A percentile compares a stretch with the other conserved stretches of the same genome.
Evolutionary conservation across 2,329 filamentous ascomycete species (phyloP).

Genomic region (Monosporascus sp.): DNA sequence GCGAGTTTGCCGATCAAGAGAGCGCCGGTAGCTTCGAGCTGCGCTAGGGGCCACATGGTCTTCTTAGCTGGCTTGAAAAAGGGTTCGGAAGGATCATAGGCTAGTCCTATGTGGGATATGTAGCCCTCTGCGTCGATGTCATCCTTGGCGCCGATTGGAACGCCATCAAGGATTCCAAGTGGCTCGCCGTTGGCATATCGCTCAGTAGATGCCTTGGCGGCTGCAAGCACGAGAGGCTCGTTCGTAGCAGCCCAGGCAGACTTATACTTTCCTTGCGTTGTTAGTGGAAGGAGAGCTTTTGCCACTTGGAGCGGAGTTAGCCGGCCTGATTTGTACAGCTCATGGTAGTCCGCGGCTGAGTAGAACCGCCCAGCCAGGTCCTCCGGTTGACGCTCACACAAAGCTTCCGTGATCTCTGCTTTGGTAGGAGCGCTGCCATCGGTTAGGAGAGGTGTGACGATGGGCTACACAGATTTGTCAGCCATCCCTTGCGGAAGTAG

Average conservation of each 20-base stretch:
- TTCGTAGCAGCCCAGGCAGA: constrained; percentile 69
- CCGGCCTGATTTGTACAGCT: constrained; percentile 64
- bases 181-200: constrained; percentile 64
- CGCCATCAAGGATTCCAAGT: constrained; percentile 69
- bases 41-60: constrained; percentile 66
- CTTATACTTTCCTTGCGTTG: constrained; percentile 59
- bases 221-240: constrained; percentile 56
- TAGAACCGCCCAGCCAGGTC: constrained; percentile 52
- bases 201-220: constrained; percentile 68
- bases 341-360: constrained; percentile 72
- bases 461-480: constrained; percentile 38
- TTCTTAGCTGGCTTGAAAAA: constrained; percentile 46
- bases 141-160: constrained; percentile 81
- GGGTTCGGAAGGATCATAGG: constrained; percentile 48
- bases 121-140: constrained; percentile 71
- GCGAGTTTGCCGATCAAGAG: constrained; percentile 70
- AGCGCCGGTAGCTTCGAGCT: constrained; percentile 70
- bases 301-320: constrained; percentile 69
- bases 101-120: constrained; percentile 60
- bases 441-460: constrained; percentile 47
- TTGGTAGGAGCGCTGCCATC: constrained; percentile 24
- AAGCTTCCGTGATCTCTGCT: constrained; percentile 37
- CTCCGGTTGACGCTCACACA: constrained; percentile 36
- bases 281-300: constrained; percentile 66
- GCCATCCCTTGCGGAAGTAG: not conserved